Evolutionary conservation across 441 rosid species (phyloP).

Genomic region (Adansonia madagascariensis): DNA sequence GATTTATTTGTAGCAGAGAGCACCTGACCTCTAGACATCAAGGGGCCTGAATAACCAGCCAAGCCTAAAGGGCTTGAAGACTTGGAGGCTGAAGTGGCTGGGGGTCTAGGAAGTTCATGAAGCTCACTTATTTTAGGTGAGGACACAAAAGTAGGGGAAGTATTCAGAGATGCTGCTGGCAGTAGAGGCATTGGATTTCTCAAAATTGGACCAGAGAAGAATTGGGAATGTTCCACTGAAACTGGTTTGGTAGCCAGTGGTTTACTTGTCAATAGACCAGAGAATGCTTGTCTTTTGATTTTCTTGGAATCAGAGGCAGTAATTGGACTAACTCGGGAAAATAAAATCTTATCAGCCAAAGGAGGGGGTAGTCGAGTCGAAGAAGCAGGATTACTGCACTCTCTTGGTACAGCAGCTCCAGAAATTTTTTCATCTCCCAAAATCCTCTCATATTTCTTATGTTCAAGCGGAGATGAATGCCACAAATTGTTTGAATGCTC

Average conservation of each 20-base stretch:
- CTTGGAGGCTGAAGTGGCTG: conserved; percentile 40
- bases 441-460: conserved; percentile 33
- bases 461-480: conserved; percentile 65
- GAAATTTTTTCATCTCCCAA: conserved; percentile 49
- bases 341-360: conserved; percentile 52
- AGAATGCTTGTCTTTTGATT: conserved; percentile 55
- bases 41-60: conserved; percentile 62
- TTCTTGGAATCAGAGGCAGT: conserved; percentile 30
- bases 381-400: conserved; percentile 53
- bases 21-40: conserved; percentile 49
- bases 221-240: conserved; percentile 42
- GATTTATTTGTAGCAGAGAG: conserved; percentile 41
- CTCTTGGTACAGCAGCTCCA: conserved; percentile 51
- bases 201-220: conserved; percentile 76
- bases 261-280: conserved; percentile 63
- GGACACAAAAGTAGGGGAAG: conserved; percentile 56
- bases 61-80: conserved; percentile 43
- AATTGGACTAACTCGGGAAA: conserved; percentile 30
- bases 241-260: conserved; percentile 45
- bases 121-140: conserved; percentile 77
- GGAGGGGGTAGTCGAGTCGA: conserved; percentile 49
- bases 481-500: conserved; percentile 35
- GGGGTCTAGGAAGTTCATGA: conserved; percentile 85
- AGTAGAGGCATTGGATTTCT: conserved; percentile 50
- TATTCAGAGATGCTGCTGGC: conserved; percentile 43